These are phyloP conservation scores for Apiospora sp. DNA, from an alignment of 2,329 filamentous ascomycete genomes.

Conservation along the genomic window DNA sequence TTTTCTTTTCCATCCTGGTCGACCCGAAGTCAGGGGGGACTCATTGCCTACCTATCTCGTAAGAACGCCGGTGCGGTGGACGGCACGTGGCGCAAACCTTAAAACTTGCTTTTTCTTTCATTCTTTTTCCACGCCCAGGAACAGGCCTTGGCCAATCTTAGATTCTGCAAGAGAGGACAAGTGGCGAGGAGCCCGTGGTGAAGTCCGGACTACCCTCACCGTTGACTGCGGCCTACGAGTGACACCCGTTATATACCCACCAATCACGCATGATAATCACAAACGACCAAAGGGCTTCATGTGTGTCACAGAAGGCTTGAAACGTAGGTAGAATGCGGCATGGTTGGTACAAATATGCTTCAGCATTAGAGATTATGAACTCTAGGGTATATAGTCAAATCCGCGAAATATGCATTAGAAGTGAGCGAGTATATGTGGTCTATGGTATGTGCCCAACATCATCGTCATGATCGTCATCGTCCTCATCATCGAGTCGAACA, in stretches of 20 bases:
- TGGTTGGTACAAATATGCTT: background rate
- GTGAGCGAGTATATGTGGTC: too few relatives aligned
- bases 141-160: conserved; percentile 4
- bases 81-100: background rate
- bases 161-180: background rate
- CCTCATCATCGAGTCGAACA: background rate
- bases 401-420: background rate
- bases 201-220: too few relatives aligned
- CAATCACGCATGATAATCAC: background rate
- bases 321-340: background rate
- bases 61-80: background rate
- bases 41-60: too few relatives aligned
- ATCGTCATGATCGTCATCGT: too few relatives aligned
- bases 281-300: background rate
- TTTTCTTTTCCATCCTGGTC: too few relatives aligned
- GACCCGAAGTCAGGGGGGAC: background rate
- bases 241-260: too few relatives aligned
- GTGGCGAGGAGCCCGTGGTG: background rate
- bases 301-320: background rate
- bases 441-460: too few relatives aligned
- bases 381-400: conserved; percentile 3
- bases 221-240: too few relatives aligned
- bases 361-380: background rate
- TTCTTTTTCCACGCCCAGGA: background rate
- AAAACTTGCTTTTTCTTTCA: background rate